These are phyloP conservation scores for Monilinia aucupariae DNA, from an alignment of 2,329 filamentous ascomycete genomes.

Conservation along the genomic window DNA sequence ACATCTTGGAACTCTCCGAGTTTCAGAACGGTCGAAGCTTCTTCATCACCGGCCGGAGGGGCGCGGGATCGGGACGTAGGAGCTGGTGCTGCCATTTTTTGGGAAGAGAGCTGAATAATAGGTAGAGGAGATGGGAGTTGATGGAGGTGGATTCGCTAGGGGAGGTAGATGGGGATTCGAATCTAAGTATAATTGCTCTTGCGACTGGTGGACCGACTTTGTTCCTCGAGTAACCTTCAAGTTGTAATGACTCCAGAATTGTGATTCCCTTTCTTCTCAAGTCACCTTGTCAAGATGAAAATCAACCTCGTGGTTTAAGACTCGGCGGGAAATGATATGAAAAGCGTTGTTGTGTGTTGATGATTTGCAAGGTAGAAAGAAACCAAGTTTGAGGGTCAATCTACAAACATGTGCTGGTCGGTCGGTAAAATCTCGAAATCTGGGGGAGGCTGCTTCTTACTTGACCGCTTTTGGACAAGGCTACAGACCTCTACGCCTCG, in stretches of 20 bases:
- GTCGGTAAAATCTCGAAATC: slow-evolving; percentile 13
- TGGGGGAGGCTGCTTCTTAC: slow-evolving; percentile 4
- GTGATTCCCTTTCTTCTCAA: not conserved
- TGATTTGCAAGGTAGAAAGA: slow-evolving; percentile 10
- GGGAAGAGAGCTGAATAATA: not conserved
- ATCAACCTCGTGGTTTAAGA: not conserved
- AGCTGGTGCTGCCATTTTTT: slow-evolving; percentile 24
- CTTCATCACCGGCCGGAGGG: slow-evolving; percentile 71
- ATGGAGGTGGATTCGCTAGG: not conserved
- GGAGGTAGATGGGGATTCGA: not conserved
- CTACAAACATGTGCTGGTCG: slow-evolving; percentile 8
- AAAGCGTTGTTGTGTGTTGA: no score
- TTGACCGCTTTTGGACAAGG: slow-evolving; percentile 5
- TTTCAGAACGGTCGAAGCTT: slow-evolving; percentile 73
- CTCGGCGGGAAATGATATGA: not conserved
- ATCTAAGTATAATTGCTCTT: not conserved
- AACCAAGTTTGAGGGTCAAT: not conserved
- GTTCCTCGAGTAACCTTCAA: not conserved
- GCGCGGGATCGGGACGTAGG: slow-evolving; percentile 61
- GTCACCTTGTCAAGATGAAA: not conserved
- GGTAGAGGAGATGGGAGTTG: not conserved
- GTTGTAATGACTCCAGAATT: not conserved
- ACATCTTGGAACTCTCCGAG: slow-evolving; percentile 93
- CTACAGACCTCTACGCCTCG: not conserved
- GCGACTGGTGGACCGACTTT: not conserved